Evolutionary conservation across 768 basidiomycete genomes (phyloP).

Genomic region (Termitomyces heimii): DNA sequence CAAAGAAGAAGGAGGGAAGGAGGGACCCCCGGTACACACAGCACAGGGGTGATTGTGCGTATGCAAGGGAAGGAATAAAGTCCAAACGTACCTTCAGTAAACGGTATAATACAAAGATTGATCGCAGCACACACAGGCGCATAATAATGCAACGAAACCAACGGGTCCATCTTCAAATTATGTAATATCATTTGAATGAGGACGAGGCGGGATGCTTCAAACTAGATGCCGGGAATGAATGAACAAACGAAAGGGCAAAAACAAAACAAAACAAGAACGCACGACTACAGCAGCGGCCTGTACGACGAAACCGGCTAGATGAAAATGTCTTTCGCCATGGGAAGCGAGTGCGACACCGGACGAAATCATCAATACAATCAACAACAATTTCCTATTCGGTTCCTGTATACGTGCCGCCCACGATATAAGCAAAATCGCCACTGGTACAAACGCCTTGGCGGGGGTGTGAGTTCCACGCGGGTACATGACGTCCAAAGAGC

Average conservation of each 20-base stretch:
- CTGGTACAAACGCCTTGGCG: slow-evolving; percentile 78
- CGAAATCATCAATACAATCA: slow-evolving; percentile 91
- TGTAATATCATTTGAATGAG: slow-evolving; percentile 95
- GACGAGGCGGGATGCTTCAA: slow-evolving; percentile 91
- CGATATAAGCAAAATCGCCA: slow-evolving; percentile 89
- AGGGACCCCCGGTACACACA: too few species aligned
- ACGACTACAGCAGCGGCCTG: slow-evolving; percentile 85
- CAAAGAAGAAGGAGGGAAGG: too few species aligned
- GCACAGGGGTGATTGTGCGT: too few species aligned
- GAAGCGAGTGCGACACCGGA: slow-evolving; percentile 86
- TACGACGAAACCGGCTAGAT: slow-evolving; percentile 79
- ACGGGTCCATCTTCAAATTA: slow-evolving; percentile 96
- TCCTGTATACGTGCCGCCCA: slow-evolving; percentile 88
- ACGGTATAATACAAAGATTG: slow-evolving; percentile 80
- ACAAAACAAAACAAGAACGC: slow-evolving; percentile 25
- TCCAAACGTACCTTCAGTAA: slow-evolving; percentile 67
- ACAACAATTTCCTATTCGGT: slow-evolving; percentile 70
- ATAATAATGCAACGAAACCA: slow-evolving; percentile 94
- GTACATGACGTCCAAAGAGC: too few species aligned
- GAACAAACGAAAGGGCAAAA: not conserved
- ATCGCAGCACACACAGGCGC: slow-evolving; percentile 92
- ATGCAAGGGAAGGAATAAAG: not conserved
- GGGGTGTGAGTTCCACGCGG: not conserved
- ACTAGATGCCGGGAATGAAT: slow-evolving; percentile 26
- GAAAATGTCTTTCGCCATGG: slow-evolving; percentile 82